Conservation (phyloP, 2,329 filamentous ascomycete species). For the Coniella vitis region DNA sequence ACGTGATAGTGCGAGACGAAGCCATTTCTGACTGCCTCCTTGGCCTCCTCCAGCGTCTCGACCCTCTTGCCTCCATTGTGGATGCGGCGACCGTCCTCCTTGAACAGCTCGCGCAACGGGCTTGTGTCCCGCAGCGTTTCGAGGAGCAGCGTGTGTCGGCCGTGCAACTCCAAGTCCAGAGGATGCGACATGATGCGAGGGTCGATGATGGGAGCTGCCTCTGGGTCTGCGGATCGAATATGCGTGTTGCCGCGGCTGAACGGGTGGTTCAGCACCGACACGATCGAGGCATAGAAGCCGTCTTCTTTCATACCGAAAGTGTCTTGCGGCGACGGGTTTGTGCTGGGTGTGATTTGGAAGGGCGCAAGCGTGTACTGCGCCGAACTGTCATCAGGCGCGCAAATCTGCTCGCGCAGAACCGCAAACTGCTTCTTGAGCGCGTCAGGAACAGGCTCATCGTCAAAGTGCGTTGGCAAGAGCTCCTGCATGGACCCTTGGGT, state of each 20-base stretch:
- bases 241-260: conserved; percentile 50
- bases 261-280: conserved; percentile 49
- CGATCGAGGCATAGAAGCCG: conserved; percentile 38
- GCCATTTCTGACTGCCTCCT: background rate
- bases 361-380: conserved; percentile 5
- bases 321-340: background rate
- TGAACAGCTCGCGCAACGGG: conserved; percentile 33
- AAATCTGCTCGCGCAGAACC: conserved; percentile 8
- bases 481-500: background rate
- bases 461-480: background rate
- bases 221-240: conserved; percentile 35
- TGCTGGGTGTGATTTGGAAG: conserved; percentile 7
- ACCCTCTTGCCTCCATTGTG: conserved; percentile 5
- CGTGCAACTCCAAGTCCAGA: conserved; percentile 37
- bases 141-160: conserved; percentile 32
- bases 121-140: conserved; percentile 31
- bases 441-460: background rate
- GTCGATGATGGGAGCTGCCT: conserved; percentile 41
- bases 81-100: conserved; percentile 14
- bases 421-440: background rate
- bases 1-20: conserved; percentile 6
- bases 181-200: conserved; percentile 46
- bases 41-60: conserved; percentile 8
- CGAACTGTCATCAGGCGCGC: conserved; percentile 3
- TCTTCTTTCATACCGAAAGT: conserved; percentile 1